Evolutionary conservation across 257 asterid genomes (phyloP), one percentile per base, ranked within the genome.

Genomic region (Forsythia suspensa): DNA sequence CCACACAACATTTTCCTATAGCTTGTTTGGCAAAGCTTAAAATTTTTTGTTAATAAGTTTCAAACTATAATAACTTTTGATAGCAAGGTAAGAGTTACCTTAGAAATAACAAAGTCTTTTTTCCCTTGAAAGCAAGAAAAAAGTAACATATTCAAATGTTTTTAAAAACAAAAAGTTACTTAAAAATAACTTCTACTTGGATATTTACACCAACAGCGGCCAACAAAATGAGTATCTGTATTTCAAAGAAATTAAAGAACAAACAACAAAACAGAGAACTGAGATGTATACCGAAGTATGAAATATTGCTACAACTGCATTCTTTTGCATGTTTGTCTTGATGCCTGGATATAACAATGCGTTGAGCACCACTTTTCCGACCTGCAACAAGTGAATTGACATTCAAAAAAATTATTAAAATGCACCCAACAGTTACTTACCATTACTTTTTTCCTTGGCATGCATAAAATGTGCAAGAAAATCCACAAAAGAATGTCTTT

Each of bases 271-370:
- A 63, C 39, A 24, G 70, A 63, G 13, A 29, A 24, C 24, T 24
- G 24, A 57, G 67, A 63, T 63, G 18, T 63, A 29, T 59, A 63
- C 70, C 40, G 34, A 29, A 1, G 70, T 87, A 84, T 96, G 99
- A 80, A 94, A 90, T 87, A 94, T 90, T 51, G 97, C 88, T 57
- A 94, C 93, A 29, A 96, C 65, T 2, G 97, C 77, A 61, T 89
- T 94, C 89, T 90, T 96, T 85, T 94, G 99, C 88, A 80, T 34
- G 82, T 63, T 92, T 73, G 98, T 94, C 85, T 92, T 94, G 88
- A 96, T 94, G 84, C 97, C 97, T 3, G 91, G 87, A 85, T 96
- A 96, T 79, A 96, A 40, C 77, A 88, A 84, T 65, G 99, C 99
- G 86, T 96, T 94, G 69, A 96, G 96, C 81, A 90, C 77, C 75